These are phyloP conservation scores for Nemania diffusa DNA, from an alignment of 2,329 filamentous ascomycete genomes.

Conservation along the genomic window DNA sequence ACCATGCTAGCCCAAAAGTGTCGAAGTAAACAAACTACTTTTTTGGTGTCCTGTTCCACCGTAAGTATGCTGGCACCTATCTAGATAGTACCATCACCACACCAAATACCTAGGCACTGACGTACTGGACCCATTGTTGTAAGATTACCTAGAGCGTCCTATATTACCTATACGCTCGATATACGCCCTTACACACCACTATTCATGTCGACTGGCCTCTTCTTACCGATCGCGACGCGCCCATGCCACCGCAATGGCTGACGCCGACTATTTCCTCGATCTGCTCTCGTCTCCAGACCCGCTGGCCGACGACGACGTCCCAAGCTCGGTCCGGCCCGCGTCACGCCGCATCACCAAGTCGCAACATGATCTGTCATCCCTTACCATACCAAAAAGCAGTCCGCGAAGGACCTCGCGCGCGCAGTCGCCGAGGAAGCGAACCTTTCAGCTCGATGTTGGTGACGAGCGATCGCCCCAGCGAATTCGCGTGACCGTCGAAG, in stretches of 20 bases:
- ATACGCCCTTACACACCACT: slow-evolving; percentile 7
- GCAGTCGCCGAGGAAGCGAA: slow-evolving; percentile 65
- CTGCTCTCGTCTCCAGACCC: slow-evolving; percentile 51
- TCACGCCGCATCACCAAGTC: slow-evolving; percentile 43
- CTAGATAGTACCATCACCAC: slow-evolving; percentile 11
- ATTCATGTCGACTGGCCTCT: slow-evolving; percentile 22
- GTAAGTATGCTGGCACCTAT: background rate
- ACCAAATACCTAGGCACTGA: slow-evolving; percentile 28
- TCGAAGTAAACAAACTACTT: slow-evolving; percentile 48
- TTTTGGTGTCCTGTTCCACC: slow-evolving; percentile 36
- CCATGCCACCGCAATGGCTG: slow-evolving; percentile 36
- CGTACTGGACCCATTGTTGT: slow-evolving; percentile 17
- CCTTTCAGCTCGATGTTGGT: slow-evolving; percentile 67
- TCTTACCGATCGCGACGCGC: slow-evolving; percentile 27
- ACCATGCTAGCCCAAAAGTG: slow-evolving; percentile 29
- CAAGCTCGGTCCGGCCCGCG: slow-evolving; percentile 42
- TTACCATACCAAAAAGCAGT: slow-evolving; percentile 59
- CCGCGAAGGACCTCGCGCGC: slow-evolving; percentile 51
- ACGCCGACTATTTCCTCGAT: slow-evolving; percentile 45
- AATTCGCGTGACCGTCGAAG: slow-evolving; percentile 66
- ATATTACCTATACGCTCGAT: slow-evolving; percentile 2
- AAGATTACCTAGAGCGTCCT: slow-evolving; percentile 8
- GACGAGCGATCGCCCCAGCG: slow-evolving; percentile 61
- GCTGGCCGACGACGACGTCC: slow-evolving; percentile 47
- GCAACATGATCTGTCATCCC: slow-evolving; percentile 50